Evolutionary conservation across 495 filamentous ascomycete genomes (phyloP).

Genomic region (Penicillium herquei): DNA sequence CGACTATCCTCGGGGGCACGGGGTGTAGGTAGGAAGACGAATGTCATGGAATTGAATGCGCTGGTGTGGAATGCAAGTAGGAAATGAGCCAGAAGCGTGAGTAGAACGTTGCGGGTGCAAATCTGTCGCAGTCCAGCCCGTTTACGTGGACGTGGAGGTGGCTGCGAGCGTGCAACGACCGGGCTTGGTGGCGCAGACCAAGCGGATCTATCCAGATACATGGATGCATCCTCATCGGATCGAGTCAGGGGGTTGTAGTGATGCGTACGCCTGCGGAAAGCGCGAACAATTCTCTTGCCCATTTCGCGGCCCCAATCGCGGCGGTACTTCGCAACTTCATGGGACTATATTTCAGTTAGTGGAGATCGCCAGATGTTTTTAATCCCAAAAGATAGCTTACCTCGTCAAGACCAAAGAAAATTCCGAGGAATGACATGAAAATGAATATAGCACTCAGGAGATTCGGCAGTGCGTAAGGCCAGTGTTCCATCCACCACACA

Average conservation of each 20-base stretch:
- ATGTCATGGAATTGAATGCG: conserved; percentile 73
- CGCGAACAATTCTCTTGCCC: conserved; percentile 39
- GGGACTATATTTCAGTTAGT: conserved; percentile 39
- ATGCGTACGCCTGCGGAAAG: conserved; percentile 26
- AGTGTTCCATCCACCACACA: conserved; percentile 59
- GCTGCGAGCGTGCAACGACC: conserved; percentile 15
- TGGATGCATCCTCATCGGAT: conserved; percentile 27
- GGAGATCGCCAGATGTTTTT: neutral
- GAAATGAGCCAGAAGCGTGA: conserved; percentile 62
- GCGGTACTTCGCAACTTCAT: conserved; percentile 43
- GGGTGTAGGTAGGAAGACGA: conserved; percentile 68
- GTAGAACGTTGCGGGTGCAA: conserved; percentile 60
- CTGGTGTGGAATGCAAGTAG: conserved; percentile 72
- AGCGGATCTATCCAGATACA: conserved; percentile 31
- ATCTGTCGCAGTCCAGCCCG: conserved; percentile 55
- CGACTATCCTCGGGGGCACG: conserved; percentile 48
- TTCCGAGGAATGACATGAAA: conserved; percentile 40
- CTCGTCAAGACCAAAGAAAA: conserved; percentile 61
- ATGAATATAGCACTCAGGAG: conserved; percentile 58
- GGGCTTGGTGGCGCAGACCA: conserved; percentile 31
- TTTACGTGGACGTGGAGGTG: conserved; percentile 18
- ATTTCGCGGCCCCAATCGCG: conserved; percentile 51
- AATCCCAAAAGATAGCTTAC: conserved; percentile 25
- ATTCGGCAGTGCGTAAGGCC: conserved; percentile 64
- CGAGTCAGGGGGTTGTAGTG: conserved; percentile 31